Evolutionary conservation across 78 protist species (phyloP), one percentile per base, ranked within the genome.

Genomic region (Cavenderia fasciculata): DNA sequence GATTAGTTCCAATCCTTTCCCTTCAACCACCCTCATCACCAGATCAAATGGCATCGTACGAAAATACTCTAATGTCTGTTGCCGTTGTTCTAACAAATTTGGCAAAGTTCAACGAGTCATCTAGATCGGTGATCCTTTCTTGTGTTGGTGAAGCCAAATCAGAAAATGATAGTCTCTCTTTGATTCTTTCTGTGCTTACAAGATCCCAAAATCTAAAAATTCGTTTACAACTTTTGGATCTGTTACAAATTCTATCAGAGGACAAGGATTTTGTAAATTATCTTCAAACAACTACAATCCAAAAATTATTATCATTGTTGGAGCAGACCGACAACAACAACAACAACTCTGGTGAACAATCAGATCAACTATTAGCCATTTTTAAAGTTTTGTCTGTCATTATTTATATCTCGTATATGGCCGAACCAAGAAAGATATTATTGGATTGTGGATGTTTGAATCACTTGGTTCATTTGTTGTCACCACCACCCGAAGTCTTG

Each of bases 401-500:
- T 36, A 66, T 59, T 31, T 14, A 44, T 6, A 52, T 79, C 3
- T 29, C 74, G 14, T 16, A 14, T 19, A 79, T 65, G 49, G 41
- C 59, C 10, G 19, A 36, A 23, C 49, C 43, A 10, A 62, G 88
- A 54, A 65, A 31, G 23, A 33, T 31, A 12, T 51, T 79, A 19
- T 31, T 79, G 1, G 29, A 49, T 0, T 36, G 52, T 33, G 70
- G 43, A 23, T 79, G 56, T 33, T 29, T 79, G 46, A 79, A 79
- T 40, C 33, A 25, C 25, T 21, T 79, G 5, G 25, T 34, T 1
- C 16, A 43, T 27, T 41, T 79, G 27, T 23, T 79, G 54, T 49
- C 88, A 12, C 88, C 88, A 52, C 88, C 88, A 62, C 88, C 88
- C 18, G 88, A 79, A 29, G 47, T 47, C 4, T 29, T 79, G 27